Conservation (phyloP, 352 stramenopile genomes). For the Globisporangium splendens region DNA sequence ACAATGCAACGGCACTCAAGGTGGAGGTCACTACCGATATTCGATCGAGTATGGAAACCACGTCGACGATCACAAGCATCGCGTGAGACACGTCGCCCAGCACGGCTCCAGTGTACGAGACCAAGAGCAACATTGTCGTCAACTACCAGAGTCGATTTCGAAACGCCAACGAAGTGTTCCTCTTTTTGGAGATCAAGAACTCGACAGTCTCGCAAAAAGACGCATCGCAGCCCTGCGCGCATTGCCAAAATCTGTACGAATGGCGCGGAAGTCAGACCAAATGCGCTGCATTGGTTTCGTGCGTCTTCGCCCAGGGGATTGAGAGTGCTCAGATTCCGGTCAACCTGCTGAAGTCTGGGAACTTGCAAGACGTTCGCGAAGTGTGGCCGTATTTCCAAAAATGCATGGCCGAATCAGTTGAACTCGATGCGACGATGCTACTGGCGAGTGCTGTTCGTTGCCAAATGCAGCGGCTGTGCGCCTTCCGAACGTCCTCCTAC, state of each 20-base stretch:
- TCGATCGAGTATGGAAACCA: conserved; percentile 30
- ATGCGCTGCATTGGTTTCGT: conserved; percentile 34
- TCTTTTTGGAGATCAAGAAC: conserved; percentile 35
- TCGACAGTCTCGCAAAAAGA: conserved; percentile 36
- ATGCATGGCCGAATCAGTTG: conserved; percentile 23
- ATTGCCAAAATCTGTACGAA: conserved; percentile 51
- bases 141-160: conserved; percentile 33
- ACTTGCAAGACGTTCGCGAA: conserved; percentile 21
- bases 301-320: conserved; percentile 33
- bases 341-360: conserved; percentile 15
- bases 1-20: conserved; percentile 46
- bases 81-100: conserved; percentile 14
- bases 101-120: conserved; percentile 19
- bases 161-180: conserved; percentile 29
- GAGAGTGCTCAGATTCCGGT: conserved; percentile 17
- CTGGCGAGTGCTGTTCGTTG: conserved; percentile 48
- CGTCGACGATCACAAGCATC: conserved; percentile 56
- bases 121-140: conserved; percentile 45
- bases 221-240: conserved; percentile 38
- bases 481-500: conserved; percentile 20
- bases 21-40: conserved; percentile 47
- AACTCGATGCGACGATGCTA: conserved; percentile 36
- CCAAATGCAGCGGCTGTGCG: conserved; percentile 45
- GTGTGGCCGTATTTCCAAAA: conserved; percentile 29
- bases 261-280: conserved; percentile 34